phyloP scores from a whole-genome alignment of 352 stramenopile genomes.

The Phytophthora sojae region DNA sequence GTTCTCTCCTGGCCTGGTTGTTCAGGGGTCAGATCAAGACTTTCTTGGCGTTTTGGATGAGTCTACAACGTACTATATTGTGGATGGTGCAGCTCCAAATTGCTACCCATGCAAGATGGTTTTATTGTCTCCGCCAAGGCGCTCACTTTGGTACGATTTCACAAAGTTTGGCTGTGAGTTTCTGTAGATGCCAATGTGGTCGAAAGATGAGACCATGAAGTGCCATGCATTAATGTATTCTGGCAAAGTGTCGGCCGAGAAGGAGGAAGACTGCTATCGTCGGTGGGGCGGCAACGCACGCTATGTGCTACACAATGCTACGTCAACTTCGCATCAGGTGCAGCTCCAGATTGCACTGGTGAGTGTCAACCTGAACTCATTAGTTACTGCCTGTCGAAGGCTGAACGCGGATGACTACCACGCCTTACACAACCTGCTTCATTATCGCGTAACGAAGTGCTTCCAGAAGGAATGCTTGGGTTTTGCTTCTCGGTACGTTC shows the following conservation, averaged over 20 bases:
- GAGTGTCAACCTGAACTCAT: not conserved
- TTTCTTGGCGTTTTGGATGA: conserved; percentile 33
- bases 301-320: not conserved
- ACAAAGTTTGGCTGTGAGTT: conserved; percentile 33
- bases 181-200: conserved; percentile 1
- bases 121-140: conserved; percentile 31
- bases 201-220: not conserved
- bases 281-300: conserved; percentile 3
- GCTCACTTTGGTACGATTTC: not conserved
- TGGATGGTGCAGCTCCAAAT: conserved; percentile 26
- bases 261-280: not conserved
- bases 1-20: not conserved
- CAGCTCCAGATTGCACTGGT: not conserved
- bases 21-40: not conserved
- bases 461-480: not conserved
- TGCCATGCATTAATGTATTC: not conserved
- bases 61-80: conserved; percentile 34
- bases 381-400: not conserved
- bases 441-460: not conserved
- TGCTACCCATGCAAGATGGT: conserved; percentile 32
- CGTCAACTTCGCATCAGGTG: not conserved
- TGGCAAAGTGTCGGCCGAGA: not conserved
- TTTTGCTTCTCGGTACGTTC: not conserved
- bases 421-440: not conserved
- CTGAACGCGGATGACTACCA: not conserved